Evolutionary conservation across 129 eudicot genomes (phyloP), one percentile per base, ranked within the genome.

Genomic region (Pulicaria dysenterica): DNA sequence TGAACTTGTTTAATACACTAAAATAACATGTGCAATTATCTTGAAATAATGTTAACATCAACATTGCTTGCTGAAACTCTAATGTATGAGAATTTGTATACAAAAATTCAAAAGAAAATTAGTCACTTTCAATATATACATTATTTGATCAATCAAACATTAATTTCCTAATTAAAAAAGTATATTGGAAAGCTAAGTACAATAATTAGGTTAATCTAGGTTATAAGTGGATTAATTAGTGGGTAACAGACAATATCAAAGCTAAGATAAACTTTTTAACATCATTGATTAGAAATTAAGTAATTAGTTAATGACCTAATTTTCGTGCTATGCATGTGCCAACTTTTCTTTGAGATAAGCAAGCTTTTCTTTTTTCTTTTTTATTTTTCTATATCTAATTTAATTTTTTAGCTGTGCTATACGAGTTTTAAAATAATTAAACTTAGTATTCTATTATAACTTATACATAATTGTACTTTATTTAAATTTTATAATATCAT

Each of bases 171-270:
- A 60, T 17, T 55, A 6, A 5, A 55, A 55, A 55, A 55, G 60
- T 17, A 7, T 55, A 55, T 53, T 55, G 24, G 48, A 39, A 61
- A 61, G 31, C 47, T 13, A 61, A 62, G 34, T 62, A 14, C 48
- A 40, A 62, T 40, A n/a, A 37, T n/a, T 40, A 42, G 49, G 3
- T 62, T 40, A 14, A 24, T 55, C 60, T 55, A 15, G 37, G 8
- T 55, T 61, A 61, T 37, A 61, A 40, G 67, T 61, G 49, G 67
- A 40, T 38, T 62, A 38, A 62, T 62, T 62, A 62, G 67, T 62
- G 41, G 19, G 55, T 55, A 45, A 65, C 56, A 65, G 56, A 65
- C 55, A 34, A 66, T 66, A 66, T 11, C 24, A 19, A 66, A 66
- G 12, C 24, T 47, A 31, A 47, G 47, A 47, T 12, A 45, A 24